Conservation (phyloP, 495 filamentous ascomycete species). For the Daldinia concentrica region DNA sequence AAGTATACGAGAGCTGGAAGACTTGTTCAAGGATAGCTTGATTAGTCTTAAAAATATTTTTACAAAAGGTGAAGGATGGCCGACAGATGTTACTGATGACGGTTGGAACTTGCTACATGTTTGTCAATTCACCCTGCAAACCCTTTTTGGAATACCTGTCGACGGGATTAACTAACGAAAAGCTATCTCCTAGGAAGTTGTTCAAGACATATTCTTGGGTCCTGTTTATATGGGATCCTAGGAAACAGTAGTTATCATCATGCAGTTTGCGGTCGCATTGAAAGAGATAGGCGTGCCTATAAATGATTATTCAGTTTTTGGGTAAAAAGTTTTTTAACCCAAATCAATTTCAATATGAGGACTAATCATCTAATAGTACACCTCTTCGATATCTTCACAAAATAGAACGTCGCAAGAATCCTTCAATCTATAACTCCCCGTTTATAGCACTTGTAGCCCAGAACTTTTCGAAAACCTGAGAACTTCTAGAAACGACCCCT, state of each 20-base stretch:
- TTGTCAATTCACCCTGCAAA: neutral
- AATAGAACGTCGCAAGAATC: no score
- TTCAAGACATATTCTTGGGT: no score
- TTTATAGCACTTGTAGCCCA: no score
- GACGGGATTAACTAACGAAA: neutral
- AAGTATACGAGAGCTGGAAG: neutral
- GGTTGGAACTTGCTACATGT: constrained; percentile 8
- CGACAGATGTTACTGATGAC: neutral
- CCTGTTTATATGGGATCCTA: neutral
- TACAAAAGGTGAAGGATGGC: constrained; percentile 14
- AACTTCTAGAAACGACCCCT: neutral
- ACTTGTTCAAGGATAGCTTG: neutral
- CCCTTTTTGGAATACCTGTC: no score
- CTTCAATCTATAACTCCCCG: no score
- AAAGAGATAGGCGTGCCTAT: constrained; percentile 15
- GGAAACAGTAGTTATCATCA: neutral
- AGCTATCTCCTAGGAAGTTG: neutral
- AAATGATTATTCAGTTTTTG: neutral
- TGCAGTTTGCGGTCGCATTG: constrained; percentile 1
- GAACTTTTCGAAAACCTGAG: neutral
- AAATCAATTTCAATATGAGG: no score
- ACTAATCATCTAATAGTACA: neutral
- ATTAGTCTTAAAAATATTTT: constrained; percentile 2
- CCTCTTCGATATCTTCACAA: neutral
- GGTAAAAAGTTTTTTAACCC: neutral